Conservation (phyloP, 805 yeast species). For the Cyberlindnera petersonii region DNA sequence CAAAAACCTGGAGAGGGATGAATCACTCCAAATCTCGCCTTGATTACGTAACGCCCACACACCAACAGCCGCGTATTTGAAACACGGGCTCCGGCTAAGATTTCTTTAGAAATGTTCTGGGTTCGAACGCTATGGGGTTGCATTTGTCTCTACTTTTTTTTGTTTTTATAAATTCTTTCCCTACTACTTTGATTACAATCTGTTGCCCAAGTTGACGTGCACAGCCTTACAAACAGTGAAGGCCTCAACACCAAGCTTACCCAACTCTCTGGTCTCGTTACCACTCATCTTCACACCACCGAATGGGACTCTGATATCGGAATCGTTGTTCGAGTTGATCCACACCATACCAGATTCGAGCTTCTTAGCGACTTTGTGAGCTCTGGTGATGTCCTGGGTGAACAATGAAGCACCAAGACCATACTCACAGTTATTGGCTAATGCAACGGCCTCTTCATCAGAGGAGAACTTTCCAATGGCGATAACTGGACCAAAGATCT, state of each 20-base stretch:
- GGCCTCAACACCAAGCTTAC: conserved; percentile 57
- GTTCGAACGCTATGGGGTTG: no score
- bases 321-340: conserved; percentile 57
- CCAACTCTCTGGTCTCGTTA: conserved; percentile 58
- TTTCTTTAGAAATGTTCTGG: no score
- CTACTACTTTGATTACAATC: no score
- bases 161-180: no score
- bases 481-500: conserved; percentile 52
- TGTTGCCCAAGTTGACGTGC: conserved; percentile 58
- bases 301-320: conserved; percentile 55
- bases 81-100: no score
- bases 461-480: conserved; percentile 40
- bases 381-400: conserved; percentile 36
- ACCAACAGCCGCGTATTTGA: no score
- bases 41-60: no score
- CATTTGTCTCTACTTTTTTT: no score
- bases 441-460: conserved; percentile 39
- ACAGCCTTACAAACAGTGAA: conserved; percentile 66
- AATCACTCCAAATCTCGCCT: no score
- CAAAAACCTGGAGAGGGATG: conserved; percentile 2
- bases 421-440: conserved; percentile 42
- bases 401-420: conserved; percentile 48
- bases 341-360: conserved; percentile 49
- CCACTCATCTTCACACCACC: conserved; percentile 71
- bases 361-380: conserved; percentile 38